These are phyloP conservation scores for Coprinellus micaceus DNA, from an alignment of 768 basidiomycete species.

Conservation along the genomic window DNA sequence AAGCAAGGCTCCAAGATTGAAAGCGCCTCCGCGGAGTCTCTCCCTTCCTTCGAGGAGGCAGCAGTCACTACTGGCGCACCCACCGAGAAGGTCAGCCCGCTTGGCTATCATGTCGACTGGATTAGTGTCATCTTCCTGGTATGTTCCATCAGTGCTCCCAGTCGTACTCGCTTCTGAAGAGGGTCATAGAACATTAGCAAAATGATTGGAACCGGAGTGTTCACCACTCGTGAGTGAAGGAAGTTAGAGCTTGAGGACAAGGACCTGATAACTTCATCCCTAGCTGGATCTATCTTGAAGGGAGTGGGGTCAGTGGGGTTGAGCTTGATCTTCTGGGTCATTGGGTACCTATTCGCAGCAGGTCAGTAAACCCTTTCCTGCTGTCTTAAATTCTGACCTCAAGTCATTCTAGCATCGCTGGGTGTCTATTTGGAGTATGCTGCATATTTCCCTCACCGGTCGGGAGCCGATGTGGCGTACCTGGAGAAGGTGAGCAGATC, in stretches of 20 bases:
- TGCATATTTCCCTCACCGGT: slow-evolving; percentile 45
- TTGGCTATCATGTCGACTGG: slow-evolving; percentile 33
- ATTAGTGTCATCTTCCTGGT: slow-evolving; percentile 26
- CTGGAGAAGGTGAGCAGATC: slow-evolving; percentile 33
- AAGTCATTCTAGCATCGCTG: slow-evolving; percentile 24
- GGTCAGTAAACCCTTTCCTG: slow-evolving; percentile 17
- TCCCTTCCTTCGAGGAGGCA: slow-evolving; percentile 26
- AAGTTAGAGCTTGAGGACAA: no score
- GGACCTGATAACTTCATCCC: not conserved
- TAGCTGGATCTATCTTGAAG: slow-evolving; percentile 34
- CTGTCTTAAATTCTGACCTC: not conserved
- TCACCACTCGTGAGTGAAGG: slow-evolving; percentile 26
- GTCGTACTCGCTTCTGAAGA: not conserved
- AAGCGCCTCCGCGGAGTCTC: slow-evolving; percentile 13
- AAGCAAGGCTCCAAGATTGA: slow-evolving; percentile 12
- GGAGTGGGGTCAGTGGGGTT: slow-evolving; percentile 37
- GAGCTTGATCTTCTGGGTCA: slow-evolving; percentile 39
- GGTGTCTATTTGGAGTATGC: slow-evolving; percentile 43
- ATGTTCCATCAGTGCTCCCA: not conserved
- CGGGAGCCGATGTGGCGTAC: slow-evolving; percentile 48
- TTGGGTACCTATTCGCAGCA: slow-evolving; percentile 33
- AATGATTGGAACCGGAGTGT: slow-evolving; percentile 39
- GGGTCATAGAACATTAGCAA: slow-evolving; percentile 28
- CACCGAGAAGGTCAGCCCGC: slow-evolving; percentile 30
- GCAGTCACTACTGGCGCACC: slow-evolving; percentile 28